These are phyloP conservation scores for Cardiospermum halicacabum DNA, from an alignment of 345 rosid genomes.

Conservation along the genomic window DNA sequence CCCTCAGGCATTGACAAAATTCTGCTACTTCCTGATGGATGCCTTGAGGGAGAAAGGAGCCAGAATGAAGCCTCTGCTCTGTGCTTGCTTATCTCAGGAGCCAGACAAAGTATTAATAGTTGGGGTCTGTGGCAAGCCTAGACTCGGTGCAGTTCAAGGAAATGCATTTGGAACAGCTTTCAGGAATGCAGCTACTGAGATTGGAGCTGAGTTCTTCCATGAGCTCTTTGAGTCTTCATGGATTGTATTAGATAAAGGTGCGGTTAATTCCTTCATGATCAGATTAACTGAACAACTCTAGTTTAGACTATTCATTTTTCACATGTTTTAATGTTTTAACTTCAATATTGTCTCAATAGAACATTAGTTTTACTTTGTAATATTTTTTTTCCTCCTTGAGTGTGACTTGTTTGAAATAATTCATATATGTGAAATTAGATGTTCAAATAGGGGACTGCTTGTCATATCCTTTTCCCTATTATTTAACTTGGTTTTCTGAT, in stretches of 20 bases:
- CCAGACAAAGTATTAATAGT: slow-evolving; percentile 71
- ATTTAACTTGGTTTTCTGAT: not conserved
- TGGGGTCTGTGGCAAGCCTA: slow-evolving; percentile 90
- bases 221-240: slow-evolving; percentile 98
- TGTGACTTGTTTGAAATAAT: slow-evolving; percentile 12
- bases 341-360: slow-evolving; percentile 5
- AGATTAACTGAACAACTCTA: slow-evolving; percentile 79
- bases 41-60: slow-evolving; percentile 95
- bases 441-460: not conserved
- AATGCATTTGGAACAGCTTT: slow-evolving; percentile 89
- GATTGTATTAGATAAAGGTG: slow-evolving; percentile 73
- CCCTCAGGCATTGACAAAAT: slow-evolving; percentile 91
- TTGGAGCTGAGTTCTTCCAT: slow-evolving; percentile 78
- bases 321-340: slow-evolving; percentile 4
- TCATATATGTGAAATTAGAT: slow-evolving; percentile 5
- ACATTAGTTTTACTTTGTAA: slow-evolving; percentile 11
- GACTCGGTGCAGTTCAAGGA: slow-evolving; percentile 88
- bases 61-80: slow-evolving; percentile 79
- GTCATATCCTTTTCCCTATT: not conserved
- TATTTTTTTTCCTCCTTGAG: not conserved
- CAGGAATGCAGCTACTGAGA: slow-evolving; percentile 79
- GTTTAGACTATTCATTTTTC: slow-evolving; percentile 16
- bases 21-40: slow-evolving; percentile 96
- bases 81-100: slow-evolving; percentile 76
- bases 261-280: slow-evolving; percentile 83